These are phyloP conservation scores for Diaporthe destruens DNA, from an alignment of 2,329 filamentous ascomycete species.

Conservation along the genomic window DNA sequence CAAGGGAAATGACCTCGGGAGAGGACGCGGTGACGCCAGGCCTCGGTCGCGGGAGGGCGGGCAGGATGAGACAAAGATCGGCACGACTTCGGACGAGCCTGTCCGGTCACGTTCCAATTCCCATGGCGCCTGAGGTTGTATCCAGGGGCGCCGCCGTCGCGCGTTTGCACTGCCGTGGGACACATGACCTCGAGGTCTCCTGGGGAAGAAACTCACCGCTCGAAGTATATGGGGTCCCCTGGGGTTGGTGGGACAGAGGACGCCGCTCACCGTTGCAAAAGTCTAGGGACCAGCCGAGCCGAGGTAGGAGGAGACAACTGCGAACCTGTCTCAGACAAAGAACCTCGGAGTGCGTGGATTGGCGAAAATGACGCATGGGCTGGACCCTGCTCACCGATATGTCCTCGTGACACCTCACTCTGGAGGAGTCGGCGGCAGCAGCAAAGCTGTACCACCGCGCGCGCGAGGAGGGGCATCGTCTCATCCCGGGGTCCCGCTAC, in stretches of 20 bases:
- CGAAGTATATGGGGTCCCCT: not conserved
- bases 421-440: constrained; percentile 21
- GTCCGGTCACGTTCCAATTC: constrained; percentile 1
- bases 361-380: constrained; percentile 17
- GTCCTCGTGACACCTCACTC: constrained; percentile 25
- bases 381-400: constrained; percentile 30
- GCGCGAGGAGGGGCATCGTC: not conserved
- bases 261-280: not conserved
- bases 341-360: constrained; percentile 18
- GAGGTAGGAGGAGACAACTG: constrained; percentile 12
- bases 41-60: not conserved
- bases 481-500: not conserved
- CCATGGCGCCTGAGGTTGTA: constrained; percentile 16
- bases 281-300: constrained; percentile 22
- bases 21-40: not conserved
- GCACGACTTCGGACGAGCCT: constrained; percentile 22
- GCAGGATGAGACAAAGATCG: constrained; percentile 12
- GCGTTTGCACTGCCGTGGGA: constrained; percentile 1
- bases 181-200: constrained; percentile 18
- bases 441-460: constrained; percentile 5
- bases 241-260: not conserved
- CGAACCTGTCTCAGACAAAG: constrained; percentile 34
- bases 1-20: not conserved
- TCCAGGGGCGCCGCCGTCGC: not conserved
- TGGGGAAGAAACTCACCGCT: constrained; percentile 14